These are phyloP conservation scores for Aspergillus luchuensis DNA, from an alignment of 2,329 filamentous ascomycete genomes.

Conservation along the genomic window DNA sequence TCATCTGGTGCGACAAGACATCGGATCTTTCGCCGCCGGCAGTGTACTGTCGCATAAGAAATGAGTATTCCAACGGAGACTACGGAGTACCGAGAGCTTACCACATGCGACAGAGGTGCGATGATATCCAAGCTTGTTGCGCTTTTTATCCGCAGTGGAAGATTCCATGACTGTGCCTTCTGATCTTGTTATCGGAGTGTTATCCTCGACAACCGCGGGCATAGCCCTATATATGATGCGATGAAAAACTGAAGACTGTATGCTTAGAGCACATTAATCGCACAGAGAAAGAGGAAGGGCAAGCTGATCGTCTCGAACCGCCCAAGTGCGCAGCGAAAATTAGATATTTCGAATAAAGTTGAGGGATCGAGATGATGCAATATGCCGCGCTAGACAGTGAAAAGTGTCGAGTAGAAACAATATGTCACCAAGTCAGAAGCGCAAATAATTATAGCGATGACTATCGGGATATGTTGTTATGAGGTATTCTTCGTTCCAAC, in stretches of 20 bases:
- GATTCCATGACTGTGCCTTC: slow-evolving; percentile 41
- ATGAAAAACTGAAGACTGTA: slow-evolving; percentile 21
- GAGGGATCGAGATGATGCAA: background rate
- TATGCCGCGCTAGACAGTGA: background rate
- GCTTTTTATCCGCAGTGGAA: slow-evolving; percentile 62
- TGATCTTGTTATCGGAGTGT: slow-evolving; percentile 36
- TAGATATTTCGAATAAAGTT: background rate
- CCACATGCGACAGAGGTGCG: slow-evolving; percentile 93
- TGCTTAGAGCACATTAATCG: slow-evolving; percentile 32
- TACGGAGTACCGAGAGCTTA: slow-evolving; percentile 56
- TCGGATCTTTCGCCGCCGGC: slow-evolving; percentile 88
- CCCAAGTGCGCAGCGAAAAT: background rate
- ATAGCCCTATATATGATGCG: slow-evolving; percentile 39
- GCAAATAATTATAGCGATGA: slow-evolving; percentile 8
- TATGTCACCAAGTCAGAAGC: background rate
- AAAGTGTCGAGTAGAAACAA: background rate
- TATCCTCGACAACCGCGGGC: slow-evolving; percentile 39
- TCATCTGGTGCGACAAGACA: slow-evolving; percentile 78
- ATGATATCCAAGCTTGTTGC: slow-evolving; percentile 95
- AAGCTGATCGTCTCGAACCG: background rate
- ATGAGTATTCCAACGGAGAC: background rate
- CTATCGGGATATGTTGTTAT: slow-evolving; percentile 14
- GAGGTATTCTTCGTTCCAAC: slow-evolving; percentile 19
- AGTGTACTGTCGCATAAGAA: slow-evolving; percentile 66
- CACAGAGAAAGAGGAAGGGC: slow-evolving; percentile 5